phyloP scores from a whole-genome alignment of 495 filamentous ascomycete species.

The Staphylotrichum tortipilum region DNA sequence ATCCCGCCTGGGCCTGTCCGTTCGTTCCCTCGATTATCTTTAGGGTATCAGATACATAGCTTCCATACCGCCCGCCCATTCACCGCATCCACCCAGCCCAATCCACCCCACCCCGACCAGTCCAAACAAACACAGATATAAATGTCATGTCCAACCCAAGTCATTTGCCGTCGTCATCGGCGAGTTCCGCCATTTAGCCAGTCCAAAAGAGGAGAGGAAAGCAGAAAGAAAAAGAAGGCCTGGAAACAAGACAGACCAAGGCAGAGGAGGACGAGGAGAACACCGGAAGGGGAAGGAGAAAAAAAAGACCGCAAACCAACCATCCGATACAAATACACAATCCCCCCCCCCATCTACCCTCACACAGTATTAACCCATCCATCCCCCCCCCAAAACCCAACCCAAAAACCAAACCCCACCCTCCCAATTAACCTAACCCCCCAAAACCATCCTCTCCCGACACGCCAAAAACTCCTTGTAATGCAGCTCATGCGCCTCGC shows the following conservation, averaged over 20 bases:
- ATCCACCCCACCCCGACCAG: neutral
- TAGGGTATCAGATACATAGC: conserved; percentile 8
- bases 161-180: too few relatives aligned
- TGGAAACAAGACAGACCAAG: neutral
- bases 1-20: too few relatives aligned
- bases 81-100: too few relatives aligned
- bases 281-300: neutral
- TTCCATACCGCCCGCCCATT: too few relatives aligned
- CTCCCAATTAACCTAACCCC: neutral
- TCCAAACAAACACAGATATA: neutral
- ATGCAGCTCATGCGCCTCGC: conserved; percentile 53
- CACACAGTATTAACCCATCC: neutral
- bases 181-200: too few relatives aligned
- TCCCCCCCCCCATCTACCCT: neutral
- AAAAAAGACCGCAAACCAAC: neutral
- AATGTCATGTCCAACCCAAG: neutral
- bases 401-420: neutral
- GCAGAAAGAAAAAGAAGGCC: neutral
- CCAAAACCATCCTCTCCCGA: neutral
- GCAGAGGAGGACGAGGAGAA: neutral
- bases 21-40: conserved; percentile 5
- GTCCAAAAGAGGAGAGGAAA: neutral
- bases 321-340: neutral
- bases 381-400: neutral
- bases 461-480: conserved; percentile 45